Evolutionary conservation across 768 basidiomycete species (phyloP).

Genomic region (Phylloporus sp.): DNA sequence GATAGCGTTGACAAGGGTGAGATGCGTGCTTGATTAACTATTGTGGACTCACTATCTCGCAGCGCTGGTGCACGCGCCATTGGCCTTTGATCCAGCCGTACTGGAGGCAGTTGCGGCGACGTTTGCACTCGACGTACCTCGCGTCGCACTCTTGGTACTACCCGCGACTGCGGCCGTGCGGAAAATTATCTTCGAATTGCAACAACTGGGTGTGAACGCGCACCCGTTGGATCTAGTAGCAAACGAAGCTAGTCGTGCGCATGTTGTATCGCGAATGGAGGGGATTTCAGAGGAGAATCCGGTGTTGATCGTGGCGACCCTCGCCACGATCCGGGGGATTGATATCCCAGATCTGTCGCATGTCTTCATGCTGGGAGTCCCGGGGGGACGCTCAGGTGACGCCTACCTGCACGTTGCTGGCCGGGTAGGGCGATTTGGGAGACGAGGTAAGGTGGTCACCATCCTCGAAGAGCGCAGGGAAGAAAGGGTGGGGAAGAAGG

Average conservation of each 20-base stretch:
- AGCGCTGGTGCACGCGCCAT: conserved; percentile 46
- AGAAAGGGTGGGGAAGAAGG: conserved; percentile 28
- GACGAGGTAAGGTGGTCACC: conserved; percentile 62
- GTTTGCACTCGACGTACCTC: conserved; percentile 72
- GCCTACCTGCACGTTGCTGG: conserved; percentile 70
- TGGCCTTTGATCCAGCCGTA: conserved; percentile 51
- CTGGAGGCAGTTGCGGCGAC: conserved; percentile 67
- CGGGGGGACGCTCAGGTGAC: conserved; percentile 49
- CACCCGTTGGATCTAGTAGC: conserved; percentile 52
- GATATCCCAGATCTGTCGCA: conserved; percentile 70
- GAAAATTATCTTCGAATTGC: conserved; percentile 62
- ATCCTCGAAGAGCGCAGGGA: conserved; percentile 44
- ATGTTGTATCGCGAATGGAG: conserved; percentile 37
- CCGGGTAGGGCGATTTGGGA: conserved; percentile 70
- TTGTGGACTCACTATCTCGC: conserved; percentile 9
- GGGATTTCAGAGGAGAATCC: conserved; percentile 45
- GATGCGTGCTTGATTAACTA: not conserved
- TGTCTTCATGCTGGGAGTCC: conserved; percentile 69
- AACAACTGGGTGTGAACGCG: conserved; percentile 63
- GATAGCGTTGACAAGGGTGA: conserved; percentile 23
- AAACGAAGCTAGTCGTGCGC: conserved; percentile 39
- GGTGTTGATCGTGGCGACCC: conserved; percentile 61
- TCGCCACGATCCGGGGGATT: conserved; percentile 67
- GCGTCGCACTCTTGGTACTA: conserved; percentile 62
- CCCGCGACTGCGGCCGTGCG: conserved; percentile 58